phyloP scores from a whole-genome alignment of 2,329 filamentous ascomycete genomes.

The Aspergillus awamori region DNA sequence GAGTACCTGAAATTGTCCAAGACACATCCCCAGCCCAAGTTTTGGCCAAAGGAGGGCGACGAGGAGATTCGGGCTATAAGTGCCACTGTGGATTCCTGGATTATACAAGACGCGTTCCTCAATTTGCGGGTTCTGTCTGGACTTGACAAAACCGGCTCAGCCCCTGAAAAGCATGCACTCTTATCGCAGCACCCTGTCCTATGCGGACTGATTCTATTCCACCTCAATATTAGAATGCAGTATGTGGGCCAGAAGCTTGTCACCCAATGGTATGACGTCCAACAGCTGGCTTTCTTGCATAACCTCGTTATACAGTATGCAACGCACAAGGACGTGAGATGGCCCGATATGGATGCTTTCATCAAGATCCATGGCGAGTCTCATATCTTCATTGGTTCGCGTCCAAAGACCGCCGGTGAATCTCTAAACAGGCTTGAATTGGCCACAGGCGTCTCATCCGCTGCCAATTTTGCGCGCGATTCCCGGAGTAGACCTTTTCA shows the following conservation, averaged over 20 bases:
- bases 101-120: conserved; percentile 25
- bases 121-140: conserved; percentile 14
- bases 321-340: conserved; percentile 23
- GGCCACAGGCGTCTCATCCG: conserved; percentile 31
- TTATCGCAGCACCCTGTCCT: conserved; percentile 30
- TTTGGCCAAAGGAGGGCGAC: conserved; percentile 31
- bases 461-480: conserved; percentile 31
- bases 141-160: conserved; percentile 3
- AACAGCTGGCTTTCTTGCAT: conserved; percentile 34
- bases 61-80: conserved; percentile 23
- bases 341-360: conserved; percentile 36
- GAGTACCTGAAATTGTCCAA: conserved; percentile 28
- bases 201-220: conserved; percentile 28
- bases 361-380: conserved; percentile 35
- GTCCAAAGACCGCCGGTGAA: conserved; percentile 31
- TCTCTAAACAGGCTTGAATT: conserved; percentile 33
- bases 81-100: conserved; percentile 19
- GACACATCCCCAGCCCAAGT: conserved; percentile 27
- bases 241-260: conserved; percentile 28
- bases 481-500: conserved; percentile 23
- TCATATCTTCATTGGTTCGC: conserved; percentile 33
- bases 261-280: conserved; percentile 33
- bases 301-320: conserved; percentile 27
- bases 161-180: conserved; percentile 26
- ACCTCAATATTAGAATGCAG: conserved; percentile 34